Conservation (phyloP, 176 grass and related monocot species). For the Ananas comosus region DNA sequence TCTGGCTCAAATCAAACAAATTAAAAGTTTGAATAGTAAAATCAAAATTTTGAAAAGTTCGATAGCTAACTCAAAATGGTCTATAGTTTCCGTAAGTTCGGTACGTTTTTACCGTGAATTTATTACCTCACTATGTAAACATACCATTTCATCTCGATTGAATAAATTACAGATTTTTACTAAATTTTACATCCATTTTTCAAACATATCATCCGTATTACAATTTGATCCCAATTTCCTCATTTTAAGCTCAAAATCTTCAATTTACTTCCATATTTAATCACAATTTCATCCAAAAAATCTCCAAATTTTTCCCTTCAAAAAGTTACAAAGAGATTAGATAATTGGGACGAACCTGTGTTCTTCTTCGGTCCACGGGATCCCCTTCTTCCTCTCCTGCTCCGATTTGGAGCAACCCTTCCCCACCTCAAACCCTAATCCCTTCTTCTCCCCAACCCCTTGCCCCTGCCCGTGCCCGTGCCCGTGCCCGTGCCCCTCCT, state of each 20-base stretch:
- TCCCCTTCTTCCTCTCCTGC: slow-evolving; percentile 90
- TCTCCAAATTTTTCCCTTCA: neutral
- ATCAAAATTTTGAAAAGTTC: too few relatives aligned
- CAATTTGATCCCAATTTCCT: neutral
- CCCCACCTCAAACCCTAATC: slow-evolving; percentile 24
- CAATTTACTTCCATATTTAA: neutral
- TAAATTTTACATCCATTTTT: too few relatives aligned
- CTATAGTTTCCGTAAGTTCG: too few relatives aligned
- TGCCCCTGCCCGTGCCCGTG: slow-evolving; percentile 6
- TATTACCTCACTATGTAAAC: too few relatives aligned
- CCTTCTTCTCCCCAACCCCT: slow-evolving; percentile 37
- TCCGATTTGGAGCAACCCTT: slow-evolving; percentile 80
- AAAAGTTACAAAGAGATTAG: neutral
- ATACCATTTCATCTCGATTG: too few relatives aligned
- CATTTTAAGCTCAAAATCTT: neutral
- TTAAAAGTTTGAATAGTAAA: too few relatives aligned
- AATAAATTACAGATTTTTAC: too few relatives aligned
- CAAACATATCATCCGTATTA: too few relatives aligned
- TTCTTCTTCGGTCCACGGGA: slow-evolving; percentile 98
- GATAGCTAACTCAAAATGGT: too few relatives aligned
- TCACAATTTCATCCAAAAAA: neutral
- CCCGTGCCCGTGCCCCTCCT: slow-evolving; percentile 3
- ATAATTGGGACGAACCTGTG: slow-evolving; percentile 41
- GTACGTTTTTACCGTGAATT: too few relatives aligned
- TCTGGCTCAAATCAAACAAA: too few relatives aligned